phyloP scores from a whole-genome alignment of 2,329 filamentous ascomycete genomes.

The Exophiala oligosperma region DNA sequence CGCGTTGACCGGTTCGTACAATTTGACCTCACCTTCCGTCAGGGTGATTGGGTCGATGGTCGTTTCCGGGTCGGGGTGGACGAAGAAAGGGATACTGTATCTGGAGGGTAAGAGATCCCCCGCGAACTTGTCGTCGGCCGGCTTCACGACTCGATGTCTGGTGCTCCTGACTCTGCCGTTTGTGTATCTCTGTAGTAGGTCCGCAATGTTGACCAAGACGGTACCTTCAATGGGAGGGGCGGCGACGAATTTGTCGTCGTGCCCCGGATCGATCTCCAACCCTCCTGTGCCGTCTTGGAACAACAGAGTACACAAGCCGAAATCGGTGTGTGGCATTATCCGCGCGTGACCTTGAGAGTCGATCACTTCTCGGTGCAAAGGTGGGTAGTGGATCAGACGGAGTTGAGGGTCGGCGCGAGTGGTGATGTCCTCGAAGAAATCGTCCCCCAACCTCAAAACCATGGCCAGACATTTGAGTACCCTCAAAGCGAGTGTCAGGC shows the following conservation, averaged over 20 bases:
- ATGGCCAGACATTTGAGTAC: slow-evolving; percentile 57
- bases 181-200: slow-evolving; percentile 53
- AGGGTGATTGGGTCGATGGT: slow-evolving; percentile 20
- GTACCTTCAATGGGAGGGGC: slow-evolving; percentile 44
- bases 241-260: slow-evolving; percentile 22
- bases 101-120: slow-evolving; percentile 23
- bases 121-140: slow-evolving; percentile 22
- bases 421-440: slow-evolving; percentile 56
- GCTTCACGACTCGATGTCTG: slow-evolving; percentile 48
- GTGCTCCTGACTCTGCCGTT: slow-evolving; percentile 55
- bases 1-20: slow-evolving; percentile 21
- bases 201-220: slow-evolving; percentile 54
- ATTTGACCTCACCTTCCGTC: slow-evolving; percentile 13
- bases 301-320: slow-evolving; percentile 48
- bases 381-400: slow-evolving; percentile 35
- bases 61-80: slow-evolving; percentile 31
- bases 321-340: slow-evolving; percentile 41
- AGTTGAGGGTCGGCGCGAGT: slow-evolving; percentile 47
- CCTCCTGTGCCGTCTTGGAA: slow-evolving; percentile 51
- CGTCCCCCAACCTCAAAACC: slow-evolving; percentile 53
- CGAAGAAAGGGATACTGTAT: slow-evolving; percentile 36
- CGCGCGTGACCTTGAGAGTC: slow-evolving; percentile 14
- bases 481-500: slow-evolving; percentile 52
- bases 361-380: slow-evolving; percentile 33
- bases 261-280: slow-evolving; percentile 41